Conservation (phyloP, 192 early-diverging fungal genomes). For the Haplosporangium gracile region DNA sequence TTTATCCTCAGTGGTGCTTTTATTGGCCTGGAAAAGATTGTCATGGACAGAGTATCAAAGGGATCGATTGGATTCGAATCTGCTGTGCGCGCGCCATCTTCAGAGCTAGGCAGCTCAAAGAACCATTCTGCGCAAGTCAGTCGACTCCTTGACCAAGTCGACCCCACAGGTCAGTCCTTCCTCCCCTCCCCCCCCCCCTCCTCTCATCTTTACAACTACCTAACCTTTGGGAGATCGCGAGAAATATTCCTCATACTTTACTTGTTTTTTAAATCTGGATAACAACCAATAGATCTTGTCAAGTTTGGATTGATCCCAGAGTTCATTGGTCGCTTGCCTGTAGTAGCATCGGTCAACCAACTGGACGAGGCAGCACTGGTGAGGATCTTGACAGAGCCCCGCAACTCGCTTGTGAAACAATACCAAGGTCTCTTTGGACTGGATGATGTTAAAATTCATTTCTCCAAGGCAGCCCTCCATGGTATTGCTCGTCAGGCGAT, state of each 20-base stretch:
- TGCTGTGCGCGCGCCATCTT: slow-evolving; percentile 47
- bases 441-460: slow-evolving; percentile 75
- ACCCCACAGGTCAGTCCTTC: slow-evolving; percentile 65
- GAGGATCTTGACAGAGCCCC: slow-evolving; percentile 80
- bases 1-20: slow-evolving; percentile 91
- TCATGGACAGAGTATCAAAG: slow-evolving; percentile 80
- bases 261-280: background rate
- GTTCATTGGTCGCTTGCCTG: slow-evolving; percentile 86
- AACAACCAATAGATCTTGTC: slow-evolving; percentile 67
- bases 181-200: too few relatives aligned
- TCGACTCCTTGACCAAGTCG: slow-evolving; percentile 70
- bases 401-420: slow-evolving; percentile 83
- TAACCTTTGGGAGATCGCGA: too few relatives aligned
- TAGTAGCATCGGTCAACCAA: slow-evolving; percentile 79
- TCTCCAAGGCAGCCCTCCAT: slow-evolving; percentile 74
- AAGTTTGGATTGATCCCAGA: slow-evolving; percentile 90
- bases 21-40: slow-evolving; percentile 83
- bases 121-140: slow-evolving; percentile 53
- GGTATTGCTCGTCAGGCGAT: slow-evolving; percentile 78
- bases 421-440: slow-evolving; percentile 78
- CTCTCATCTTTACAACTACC: too few relatives aligned
- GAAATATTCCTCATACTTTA: background rate
- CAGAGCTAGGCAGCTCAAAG: slow-evolving; percentile 42
- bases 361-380: slow-evolving; percentile 74
- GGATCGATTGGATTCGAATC: slow-evolving; percentile 85